Evolutionary conservation across 2,329 filamentous ascomycete species (phyloP).

Genomic region (Zopfia rhizophila): DNA sequence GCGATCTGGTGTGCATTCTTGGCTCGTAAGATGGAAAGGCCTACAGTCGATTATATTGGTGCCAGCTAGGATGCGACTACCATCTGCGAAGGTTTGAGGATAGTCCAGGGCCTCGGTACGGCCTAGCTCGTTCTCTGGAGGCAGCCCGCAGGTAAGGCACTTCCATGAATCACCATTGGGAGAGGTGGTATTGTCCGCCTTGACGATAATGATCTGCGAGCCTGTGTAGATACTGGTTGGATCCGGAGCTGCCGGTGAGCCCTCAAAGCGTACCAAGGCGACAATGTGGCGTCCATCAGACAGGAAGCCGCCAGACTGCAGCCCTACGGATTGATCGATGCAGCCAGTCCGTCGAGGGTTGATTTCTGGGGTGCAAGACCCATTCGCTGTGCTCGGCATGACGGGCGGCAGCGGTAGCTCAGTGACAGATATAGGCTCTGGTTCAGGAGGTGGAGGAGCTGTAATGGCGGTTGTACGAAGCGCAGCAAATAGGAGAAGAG

Average conservation of each 20-base stretch:
- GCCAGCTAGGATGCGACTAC: constrained; percentile 48
- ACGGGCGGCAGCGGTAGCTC: constrained; percentile 54
- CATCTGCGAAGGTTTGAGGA: constrained; percentile 56
- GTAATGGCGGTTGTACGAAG: too few species aligned
- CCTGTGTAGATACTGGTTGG: constrained; percentile 56
- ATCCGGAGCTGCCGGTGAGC: constrained; percentile 54
- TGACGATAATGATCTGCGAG: constrained; percentile 55
- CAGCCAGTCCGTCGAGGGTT: constrained; percentile 54
- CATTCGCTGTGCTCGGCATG: constrained; percentile 28
- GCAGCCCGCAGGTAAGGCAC: constrained; percentile 59
- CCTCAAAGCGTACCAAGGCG: constrained; percentile 53
- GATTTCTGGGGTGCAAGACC: constrained; percentile 46
- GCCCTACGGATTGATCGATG: constrained; percentile 30
- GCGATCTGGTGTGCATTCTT: constrained; percentile 51
- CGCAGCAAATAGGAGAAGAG: too few species aligned
- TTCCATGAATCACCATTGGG: constrained; percentile 60
- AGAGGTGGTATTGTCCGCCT: constrained; percentile 54
- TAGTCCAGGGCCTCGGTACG: constrained; percentile 46
- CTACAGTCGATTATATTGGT: constrained; percentile 52
- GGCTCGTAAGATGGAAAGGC: constrained; percentile 42
- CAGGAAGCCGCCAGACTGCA: constrained; percentile 50
- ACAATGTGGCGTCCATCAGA: constrained; percentile 58
- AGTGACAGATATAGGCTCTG: constrained; percentile 49
- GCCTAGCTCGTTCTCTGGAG: constrained; percentile 41
- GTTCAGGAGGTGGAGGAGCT: constrained; percentile 19